Conservation (phyloP, 768 basidiomycete genomes). For the Mycena galericulata region DNA sequence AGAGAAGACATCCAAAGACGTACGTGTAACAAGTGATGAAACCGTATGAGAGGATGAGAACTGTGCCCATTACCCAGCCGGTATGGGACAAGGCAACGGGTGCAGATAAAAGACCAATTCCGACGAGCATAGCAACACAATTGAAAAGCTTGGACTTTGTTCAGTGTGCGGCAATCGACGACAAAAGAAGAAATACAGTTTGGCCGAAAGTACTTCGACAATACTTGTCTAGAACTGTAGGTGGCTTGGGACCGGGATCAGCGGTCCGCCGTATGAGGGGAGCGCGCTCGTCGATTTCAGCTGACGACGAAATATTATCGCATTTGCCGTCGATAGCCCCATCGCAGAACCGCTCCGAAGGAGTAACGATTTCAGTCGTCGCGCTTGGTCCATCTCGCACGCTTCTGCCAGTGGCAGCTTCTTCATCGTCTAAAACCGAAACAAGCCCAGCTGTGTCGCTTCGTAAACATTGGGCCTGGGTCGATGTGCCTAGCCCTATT, state of each 20-base stretch:
- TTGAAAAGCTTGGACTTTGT: conserved; percentile 77
- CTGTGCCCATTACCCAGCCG: conserved; percentile 86
- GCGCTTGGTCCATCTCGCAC: background rate
- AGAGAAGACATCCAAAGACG: conserved; percentile 42
- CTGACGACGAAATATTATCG: background rate
- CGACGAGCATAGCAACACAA: conserved; percentile 85
- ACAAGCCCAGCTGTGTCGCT: background rate
- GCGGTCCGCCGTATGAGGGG: conserved; percentile 5
- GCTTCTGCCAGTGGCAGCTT: background rate
- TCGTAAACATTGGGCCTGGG: background rate
- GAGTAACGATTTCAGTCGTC: background rate
- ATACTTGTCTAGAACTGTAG: conserved; percentile 44
- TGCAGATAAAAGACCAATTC: conserved; percentile 90
- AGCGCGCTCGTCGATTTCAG: background rate
- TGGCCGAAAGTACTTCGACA: conserved; percentile 81
- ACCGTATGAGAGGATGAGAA: conserved; percentile 82
- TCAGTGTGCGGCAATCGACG: conserved; percentile 14
- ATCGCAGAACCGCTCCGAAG: background rate
- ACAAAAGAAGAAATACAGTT: conserved; percentile 56
- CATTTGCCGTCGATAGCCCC: background rate
- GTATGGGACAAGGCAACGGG: conserved; percentile 93
- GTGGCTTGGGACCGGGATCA: conserved; percentile 27
- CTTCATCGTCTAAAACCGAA: conserved; percentile 2
- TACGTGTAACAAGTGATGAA: conserved; percentile 91
- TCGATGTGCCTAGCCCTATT: background rate